Percentiles rank a stretch among this genome's conserved stretches.
Evolutionary conservation across 176 grass and related monocot species (phyloP).

Genomic region (Rhipidocladum racemiflorum): DNA sequence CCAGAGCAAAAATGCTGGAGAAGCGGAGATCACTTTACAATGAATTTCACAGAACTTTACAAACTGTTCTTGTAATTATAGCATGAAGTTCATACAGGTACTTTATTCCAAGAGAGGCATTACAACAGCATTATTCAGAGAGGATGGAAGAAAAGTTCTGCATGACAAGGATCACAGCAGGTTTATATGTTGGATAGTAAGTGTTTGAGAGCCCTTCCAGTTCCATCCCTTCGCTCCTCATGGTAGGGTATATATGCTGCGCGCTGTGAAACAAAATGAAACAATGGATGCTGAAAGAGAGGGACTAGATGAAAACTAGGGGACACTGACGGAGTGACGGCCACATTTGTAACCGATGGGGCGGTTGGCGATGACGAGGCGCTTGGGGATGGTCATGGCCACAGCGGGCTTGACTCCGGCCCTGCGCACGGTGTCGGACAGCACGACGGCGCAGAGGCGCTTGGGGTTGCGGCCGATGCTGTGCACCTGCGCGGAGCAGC

Average conservation of each 20-base stretch:
- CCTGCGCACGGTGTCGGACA: slow-evolving; percentile 58
- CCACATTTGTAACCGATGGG: slow-evolving; percentile 88
- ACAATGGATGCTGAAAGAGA: not conserved
- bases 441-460: slow-evolving; percentile 83
- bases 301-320: not conserved
- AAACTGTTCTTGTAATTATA: slow-evolving; percentile 19
- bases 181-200: not conserved
- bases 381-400: slow-evolving; percentile 80
- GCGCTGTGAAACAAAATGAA: slow-evolving; percentile 4
- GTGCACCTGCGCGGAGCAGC: slow-evolving; percentile 67
- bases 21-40: slow-evolving; percentile 42
- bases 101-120: slow-evolving; percentile 31
- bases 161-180: slow-evolving; percentile 18
- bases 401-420: slow-evolving; percentile 68
- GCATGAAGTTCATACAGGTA: not conserved
- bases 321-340: slow-evolving; percentile 26
- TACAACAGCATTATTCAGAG: slow-evolving; percentile 26
- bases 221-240: slow-evolving; percentile 34
- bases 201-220: not conserved
- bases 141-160: slow-evolving; percentile 1
- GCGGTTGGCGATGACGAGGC: slow-evolving; percentile 69
- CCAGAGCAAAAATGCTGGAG: slow-evolving; percentile 52
- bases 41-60: slow-evolving; percentile 33
- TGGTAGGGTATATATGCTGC: slow-evolving; percentile 55
- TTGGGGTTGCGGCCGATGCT: slow-evolving; percentile 54